Evolutionary conservation across 2,329 filamentous ascomycete genomes (phyloP).

Genomic region (Bisporella sp.): DNA sequence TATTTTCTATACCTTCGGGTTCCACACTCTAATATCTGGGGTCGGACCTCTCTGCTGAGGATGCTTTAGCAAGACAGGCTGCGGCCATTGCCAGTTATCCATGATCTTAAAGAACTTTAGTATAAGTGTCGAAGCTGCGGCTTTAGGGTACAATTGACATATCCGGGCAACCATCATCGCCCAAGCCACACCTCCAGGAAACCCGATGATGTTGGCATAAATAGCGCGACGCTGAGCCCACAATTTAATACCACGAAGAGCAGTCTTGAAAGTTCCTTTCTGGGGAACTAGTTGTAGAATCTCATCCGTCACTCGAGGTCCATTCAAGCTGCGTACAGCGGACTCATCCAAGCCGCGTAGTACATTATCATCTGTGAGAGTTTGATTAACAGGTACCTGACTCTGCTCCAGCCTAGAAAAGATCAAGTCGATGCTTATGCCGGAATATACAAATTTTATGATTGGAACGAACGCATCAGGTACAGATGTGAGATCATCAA

Average conservation of each 20-base stretch:
- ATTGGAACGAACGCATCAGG: constrained; percentile 91
- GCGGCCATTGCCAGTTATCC: constrained; percentile 86
- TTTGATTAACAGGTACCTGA: constrained; percentile 65
- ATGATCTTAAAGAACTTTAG: constrained; percentile 94
- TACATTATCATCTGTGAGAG: constrained; percentile 75
- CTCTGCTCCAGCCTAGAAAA: constrained; percentile 69
- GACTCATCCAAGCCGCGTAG: constrained; percentile 80
- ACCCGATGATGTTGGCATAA: constrained; percentile 94
- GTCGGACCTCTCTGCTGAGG: constrained; percentile 64
- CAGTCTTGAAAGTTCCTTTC: constrained; percentile 80
- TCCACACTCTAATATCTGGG: constrained; percentile 83
- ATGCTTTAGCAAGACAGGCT: constrained; percentile 81
- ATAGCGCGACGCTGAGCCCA: constrained; percentile 92
- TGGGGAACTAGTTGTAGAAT: constrained; percentile 86
- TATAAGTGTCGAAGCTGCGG: constrained; percentile 80
- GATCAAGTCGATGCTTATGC: constrained; percentile 92
- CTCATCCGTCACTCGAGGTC: constrained; percentile 89
- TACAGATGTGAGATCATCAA: constrained; percentile 79
- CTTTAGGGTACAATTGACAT: constrained; percentile 92
- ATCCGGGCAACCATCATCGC: constrained; percentile 95
- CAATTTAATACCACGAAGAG: constrained; percentile 86
- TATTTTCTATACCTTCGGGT: constrained; percentile 61
- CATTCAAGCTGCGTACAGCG: constrained; percentile 85
- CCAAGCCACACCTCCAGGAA: constrained; percentile 95
- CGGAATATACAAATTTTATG: constrained; percentile 89